Conservation (phyloP, 148 eudicot species). For the Polygonum aviculare region DNA sequence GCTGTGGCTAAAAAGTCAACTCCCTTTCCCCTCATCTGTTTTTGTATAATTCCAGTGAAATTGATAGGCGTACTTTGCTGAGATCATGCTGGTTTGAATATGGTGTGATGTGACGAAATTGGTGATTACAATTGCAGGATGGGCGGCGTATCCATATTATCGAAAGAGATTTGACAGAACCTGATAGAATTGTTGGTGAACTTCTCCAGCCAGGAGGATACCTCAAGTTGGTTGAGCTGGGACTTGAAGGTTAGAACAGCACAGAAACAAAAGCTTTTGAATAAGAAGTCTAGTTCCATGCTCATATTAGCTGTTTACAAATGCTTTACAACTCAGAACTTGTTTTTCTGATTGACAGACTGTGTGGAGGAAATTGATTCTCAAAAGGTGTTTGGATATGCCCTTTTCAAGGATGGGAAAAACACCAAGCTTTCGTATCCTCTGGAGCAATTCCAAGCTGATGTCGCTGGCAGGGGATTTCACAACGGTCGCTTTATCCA, state of each 20-base stretch:
- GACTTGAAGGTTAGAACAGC: conserved; percentile 51
- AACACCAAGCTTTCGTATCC: conserved; percentile 65
- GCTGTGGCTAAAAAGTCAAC: background rate
- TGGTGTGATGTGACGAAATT: background rate
- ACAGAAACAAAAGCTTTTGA: background rate
- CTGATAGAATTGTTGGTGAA: conserved; percentile 82
- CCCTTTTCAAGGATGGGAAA: conserved; percentile 76
- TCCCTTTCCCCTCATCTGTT: background rate
- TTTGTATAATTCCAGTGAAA: background rate
- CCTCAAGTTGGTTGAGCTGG: conserved; percentile 67
- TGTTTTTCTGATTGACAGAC: conserved; percentile 26
- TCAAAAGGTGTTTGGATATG: conserved; percentile 73
- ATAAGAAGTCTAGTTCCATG: background rate
- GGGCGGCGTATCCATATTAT: conserved; percentile 75
- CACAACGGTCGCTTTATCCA: conserved; percentile 82
- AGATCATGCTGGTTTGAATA: background rate
- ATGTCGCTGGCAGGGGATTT: conserved; percentile 79
- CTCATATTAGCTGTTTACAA: background rate
- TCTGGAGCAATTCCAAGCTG: conserved; percentile 59
- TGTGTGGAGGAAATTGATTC: conserved; percentile 80
- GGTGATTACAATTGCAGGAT: conserved; percentile 31
- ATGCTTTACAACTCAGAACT: background rate
- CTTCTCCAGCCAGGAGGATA: conserved; percentile 85
- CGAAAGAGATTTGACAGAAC: conserved; percentile 77
- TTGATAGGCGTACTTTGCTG: background rate